phyloP scores from a whole-genome alignment of 1,139 yeast species.

The Scheffersomyces illinoinensis region DNA sequence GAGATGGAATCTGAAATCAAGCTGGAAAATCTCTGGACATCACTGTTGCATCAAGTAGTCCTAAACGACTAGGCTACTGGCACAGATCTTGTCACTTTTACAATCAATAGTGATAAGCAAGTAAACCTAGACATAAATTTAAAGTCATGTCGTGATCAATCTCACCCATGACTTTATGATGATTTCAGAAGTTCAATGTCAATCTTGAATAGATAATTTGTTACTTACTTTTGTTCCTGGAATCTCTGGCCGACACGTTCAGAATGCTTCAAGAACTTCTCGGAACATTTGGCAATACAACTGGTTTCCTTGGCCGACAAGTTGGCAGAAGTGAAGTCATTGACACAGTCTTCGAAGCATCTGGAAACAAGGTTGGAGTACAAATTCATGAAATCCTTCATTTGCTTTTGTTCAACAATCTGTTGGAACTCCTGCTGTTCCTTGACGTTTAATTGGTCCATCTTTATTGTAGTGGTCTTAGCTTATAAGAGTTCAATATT shows the following conservation, averaged over 20 bases:
- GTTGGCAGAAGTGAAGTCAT: slow-evolving; percentile 91
- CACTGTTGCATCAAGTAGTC: not conserved
- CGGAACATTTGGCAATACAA: slow-evolving; percentile 91
- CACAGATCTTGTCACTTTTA: too few species aligned
- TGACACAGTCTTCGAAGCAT: slow-evolving; percentile 96
- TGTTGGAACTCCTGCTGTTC: slow-evolving; percentile 97
- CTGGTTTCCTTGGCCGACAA: slow-evolving; percentile 80
- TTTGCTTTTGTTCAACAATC: slow-evolving; percentile 94
- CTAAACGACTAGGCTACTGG: not conserved
- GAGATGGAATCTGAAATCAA: not conserved
- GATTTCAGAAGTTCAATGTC: not conserved
- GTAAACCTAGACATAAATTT: not conserved
- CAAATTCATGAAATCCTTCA: slow-evolving; percentile 97
- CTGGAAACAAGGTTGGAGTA: slow-evolving; percentile 94
- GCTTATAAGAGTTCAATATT: not conserved
- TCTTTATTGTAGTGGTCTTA: slow-evolving; percentile 19
- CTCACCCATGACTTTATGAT: not conserved
- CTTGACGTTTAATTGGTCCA: slow-evolving; percentile 84
- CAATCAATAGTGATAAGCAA: not conserved
- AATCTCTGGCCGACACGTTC: slow-evolving; percentile 98
- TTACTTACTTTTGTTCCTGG: slow-evolving; percentile 82
- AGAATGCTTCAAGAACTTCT: slow-evolving; percentile 95
- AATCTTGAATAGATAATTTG: not conserved
- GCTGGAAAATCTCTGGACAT: not conserved
- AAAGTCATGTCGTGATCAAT: not conserved